Conservation (phyloP, 495 filamentous ascomycete species). For the Letharia columbiana region DNA sequence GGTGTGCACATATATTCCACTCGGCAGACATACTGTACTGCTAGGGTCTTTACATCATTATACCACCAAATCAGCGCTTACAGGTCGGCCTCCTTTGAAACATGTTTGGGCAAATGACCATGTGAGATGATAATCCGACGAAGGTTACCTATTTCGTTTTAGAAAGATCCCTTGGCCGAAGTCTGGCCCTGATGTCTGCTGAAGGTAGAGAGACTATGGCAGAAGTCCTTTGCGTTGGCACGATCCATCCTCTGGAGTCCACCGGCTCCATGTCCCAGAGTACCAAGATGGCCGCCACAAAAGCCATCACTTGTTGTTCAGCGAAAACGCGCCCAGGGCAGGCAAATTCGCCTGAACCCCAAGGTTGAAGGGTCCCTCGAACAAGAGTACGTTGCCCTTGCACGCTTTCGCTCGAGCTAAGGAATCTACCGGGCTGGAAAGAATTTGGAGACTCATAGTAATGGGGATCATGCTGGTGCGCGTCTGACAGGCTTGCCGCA, state of each 20-base stretch:
- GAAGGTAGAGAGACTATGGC: slow-evolving; percentile 6
- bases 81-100: not conserved
- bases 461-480: not conserved
- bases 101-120: not conserved
- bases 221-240: not conserved
- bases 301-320: slow-evolving; percentile 35
- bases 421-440: slow-evolving; percentile 1
- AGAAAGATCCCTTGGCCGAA: slow-evolving; percentile 6
- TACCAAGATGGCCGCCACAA: slow-evolving; percentile 40
- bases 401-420: not conserved
- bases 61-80: not conserved
- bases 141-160: not conserved
- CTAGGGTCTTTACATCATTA: not conserved
- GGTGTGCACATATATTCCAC: not conserved
- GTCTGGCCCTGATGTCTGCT: not conserved
- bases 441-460: not conserved
- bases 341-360: not conserved
- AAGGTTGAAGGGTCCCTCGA: not conserved
- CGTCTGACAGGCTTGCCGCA: not conserved
- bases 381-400: not conserved
- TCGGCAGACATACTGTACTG: not conserved
- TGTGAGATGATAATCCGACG: not conserved
- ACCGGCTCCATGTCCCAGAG: slow-evolving; percentile 43
- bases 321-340: slow-evolving; percentile 37
- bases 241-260: slow-evolving; percentile 1